Conservation (phyloP, 345 rosid genomes). For the Acer saccharum region DNA sequence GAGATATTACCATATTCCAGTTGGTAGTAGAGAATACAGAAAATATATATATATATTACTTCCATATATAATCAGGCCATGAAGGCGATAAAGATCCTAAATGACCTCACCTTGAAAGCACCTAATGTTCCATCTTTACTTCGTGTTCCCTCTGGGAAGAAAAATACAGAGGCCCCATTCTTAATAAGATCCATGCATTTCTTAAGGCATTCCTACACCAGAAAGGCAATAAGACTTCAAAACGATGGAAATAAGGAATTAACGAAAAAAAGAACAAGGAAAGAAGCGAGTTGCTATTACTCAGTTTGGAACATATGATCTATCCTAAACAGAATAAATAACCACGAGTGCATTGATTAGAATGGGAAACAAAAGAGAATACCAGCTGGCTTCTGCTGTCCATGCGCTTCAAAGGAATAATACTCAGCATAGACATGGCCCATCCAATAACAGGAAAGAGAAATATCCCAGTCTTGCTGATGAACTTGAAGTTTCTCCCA, state of each 20-base stretch:
- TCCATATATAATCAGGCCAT: not conserved
- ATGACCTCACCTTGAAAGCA: constrained; percentile 73
- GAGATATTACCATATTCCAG: not conserved
- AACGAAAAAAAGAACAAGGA: constrained; percentile 1
- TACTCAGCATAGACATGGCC: constrained; percentile 92
- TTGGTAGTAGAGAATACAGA: not conserved
- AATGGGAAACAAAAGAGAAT: constrained; percentile 13
- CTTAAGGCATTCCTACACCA: constrained; percentile 77
- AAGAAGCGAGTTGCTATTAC: not conserved
- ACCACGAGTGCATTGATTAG: constrained; percentile 1
- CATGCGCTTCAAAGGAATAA: constrained; percentile 86
- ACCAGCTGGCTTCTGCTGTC: constrained; percentile 94
- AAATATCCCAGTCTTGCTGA: constrained; percentile 85
- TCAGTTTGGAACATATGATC: not conserved
- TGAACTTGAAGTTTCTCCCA: constrained; percentile 84
- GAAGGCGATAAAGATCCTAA: not conserved
- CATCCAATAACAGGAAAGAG: constrained; percentile 82
- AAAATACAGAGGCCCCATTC: constrained; percentile 81
- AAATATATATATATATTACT: not conserved
- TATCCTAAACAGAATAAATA: not conserved
- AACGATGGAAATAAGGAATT: constrained; percentile 2
- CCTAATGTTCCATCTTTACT: constrained; percentile 85
- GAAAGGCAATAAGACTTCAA: constrained; percentile 20
- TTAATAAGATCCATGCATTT: constrained; percentile 76
- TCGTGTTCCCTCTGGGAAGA: constrained; percentile 97